A percentile compares a stretch with the other conserved stretches of the same genome.
Evolutionary conservation across 2,329 filamentous ascomycete species (phyloP).

Genomic region (Beauveria varroae): DNA sequence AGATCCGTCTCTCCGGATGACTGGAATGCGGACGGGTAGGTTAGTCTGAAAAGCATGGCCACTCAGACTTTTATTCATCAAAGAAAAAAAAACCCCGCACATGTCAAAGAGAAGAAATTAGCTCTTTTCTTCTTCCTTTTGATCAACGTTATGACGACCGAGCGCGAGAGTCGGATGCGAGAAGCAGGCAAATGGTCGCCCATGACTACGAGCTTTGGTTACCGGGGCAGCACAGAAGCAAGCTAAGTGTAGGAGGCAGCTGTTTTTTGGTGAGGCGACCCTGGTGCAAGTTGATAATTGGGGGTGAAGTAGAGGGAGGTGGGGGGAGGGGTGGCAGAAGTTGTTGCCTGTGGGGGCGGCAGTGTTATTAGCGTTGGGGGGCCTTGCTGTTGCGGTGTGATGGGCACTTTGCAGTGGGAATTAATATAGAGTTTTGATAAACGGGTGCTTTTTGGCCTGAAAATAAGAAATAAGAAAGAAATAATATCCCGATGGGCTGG

Average conservation of each 20-base stretch:
- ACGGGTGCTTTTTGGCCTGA: not conserved
- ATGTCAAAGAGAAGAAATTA: not conserved
- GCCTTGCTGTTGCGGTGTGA: not conserved
- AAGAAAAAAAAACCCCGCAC: not conserved
- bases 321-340: not conserved
- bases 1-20: not conserved
- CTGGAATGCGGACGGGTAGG: constrained; percentile 2
- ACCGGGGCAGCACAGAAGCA: constrained; percentile 3
- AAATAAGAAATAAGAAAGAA: not conserved
- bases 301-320: too few relatives aligned
- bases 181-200: not conserved
- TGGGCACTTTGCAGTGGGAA: not conserved
- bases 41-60: too few relatives aligned
- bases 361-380: not conserved
- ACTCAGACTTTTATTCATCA: too few relatives aligned
- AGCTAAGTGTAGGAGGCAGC: too few relatives aligned
- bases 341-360: not conserved
- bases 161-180: not conserved
- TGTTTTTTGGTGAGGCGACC: too few relatives aligned
- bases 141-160: not conserved
- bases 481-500: not conserved
- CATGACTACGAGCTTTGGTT: constrained; percentile 9
- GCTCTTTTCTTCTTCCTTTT: not conserved
- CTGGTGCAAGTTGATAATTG: too few relatives aligned
- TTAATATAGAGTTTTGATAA: not conserved